Percentiles rank a stretch among this genome's conserved stretches.
Evolutionary conservation across 2,329 filamentous ascomycete genomes (phyloP).

Genomic region (Apiospora rasikravindrae): DNA sequence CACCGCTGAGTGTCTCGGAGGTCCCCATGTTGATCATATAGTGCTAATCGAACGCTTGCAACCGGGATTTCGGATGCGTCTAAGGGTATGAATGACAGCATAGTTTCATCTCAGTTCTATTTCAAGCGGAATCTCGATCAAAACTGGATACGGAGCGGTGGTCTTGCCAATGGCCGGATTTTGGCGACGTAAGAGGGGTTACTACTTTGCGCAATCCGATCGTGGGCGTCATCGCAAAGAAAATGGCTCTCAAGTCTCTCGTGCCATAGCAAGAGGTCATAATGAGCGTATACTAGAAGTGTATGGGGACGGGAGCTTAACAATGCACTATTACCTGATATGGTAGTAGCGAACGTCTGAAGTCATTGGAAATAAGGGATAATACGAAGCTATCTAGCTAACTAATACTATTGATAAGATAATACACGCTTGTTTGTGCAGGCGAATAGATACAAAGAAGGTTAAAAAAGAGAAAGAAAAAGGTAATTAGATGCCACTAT

Average conservation of each 20-base stretch:
- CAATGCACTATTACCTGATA: not conserved
- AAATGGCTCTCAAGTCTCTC: not conserved
- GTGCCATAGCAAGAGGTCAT: not conserved
- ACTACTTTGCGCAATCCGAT: not conserved
- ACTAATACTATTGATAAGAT: not conserved
- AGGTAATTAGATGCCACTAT: slow-evolving; percentile 38
- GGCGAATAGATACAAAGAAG: slow-evolving; percentile 3
- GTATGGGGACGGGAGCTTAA: not conserved
- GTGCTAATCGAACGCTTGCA: not conserved
- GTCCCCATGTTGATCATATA: not conserved
- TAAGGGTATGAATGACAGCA: not conserved
- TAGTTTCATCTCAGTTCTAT: not conserved
- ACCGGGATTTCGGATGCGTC: not conserved
- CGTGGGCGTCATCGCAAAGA: not conserved
- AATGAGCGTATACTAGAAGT: not conserved
- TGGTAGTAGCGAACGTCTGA: too few relatives aligned
- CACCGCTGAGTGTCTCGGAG: slow-evolving; percentile 5
- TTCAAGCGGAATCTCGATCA: not conserved
- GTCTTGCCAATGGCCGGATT: not conserved
- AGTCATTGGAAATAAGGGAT: not conserved
- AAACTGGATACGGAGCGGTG: not conserved
- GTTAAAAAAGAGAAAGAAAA: not conserved
- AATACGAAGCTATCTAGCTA: not conserved
- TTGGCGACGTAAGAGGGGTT: not conserved
- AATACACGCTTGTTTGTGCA: not conserved